Evolutionary conservation across 441 rosid species (phyloP), one percentile per base, ranked within the genome.

Genomic region (Aquilaria agallochum): DNA sequence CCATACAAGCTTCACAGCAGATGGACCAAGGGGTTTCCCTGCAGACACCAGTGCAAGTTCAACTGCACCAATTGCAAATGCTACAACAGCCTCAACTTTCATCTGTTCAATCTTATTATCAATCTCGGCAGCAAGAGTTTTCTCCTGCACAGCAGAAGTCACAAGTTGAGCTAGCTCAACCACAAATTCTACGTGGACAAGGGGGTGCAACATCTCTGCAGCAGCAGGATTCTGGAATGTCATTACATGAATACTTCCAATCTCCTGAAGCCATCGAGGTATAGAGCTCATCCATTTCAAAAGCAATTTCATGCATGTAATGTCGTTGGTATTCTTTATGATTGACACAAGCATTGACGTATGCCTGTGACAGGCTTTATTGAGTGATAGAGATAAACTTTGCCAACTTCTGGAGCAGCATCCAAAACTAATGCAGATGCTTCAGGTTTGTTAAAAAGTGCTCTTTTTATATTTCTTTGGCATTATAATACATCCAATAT

Each of bases 401-500:
- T 89, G 97, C 84, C 89, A 95, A 78, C 93, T 95, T 72, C 68
- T 95, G 88, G 97, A 92, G 83, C 93, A 88, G 71, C 88, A 95
- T 74, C 99, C 99, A 13, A 95, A 88, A 69, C 51, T 95, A 68
- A 88, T 92, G 96, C 95, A 89, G 83, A 89, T 95, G 99, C 97
- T 92, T 73, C 98, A 95, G 99, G 99, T 48, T 13, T 53, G 45
- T 9, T 48, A 3, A 7, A 13, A 31, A 11, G 45, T 63, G 51
- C 3, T 32, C 13, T 44, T 33, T 42, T 58, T 46, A 31, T 48
- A 10, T 10, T 46, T 44, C 8, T 11, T 11, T 20, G 12, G 27
- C 11, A 27, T 2, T 57, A 47, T 4, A 2, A 40, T 9, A 14
- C 34, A 12, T 31, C n/a, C 31, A 27, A 1, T 15, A 8, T 36